Conservation (phyloP, 345 rosid species). For the Rhizophora apiculata region DNA sequence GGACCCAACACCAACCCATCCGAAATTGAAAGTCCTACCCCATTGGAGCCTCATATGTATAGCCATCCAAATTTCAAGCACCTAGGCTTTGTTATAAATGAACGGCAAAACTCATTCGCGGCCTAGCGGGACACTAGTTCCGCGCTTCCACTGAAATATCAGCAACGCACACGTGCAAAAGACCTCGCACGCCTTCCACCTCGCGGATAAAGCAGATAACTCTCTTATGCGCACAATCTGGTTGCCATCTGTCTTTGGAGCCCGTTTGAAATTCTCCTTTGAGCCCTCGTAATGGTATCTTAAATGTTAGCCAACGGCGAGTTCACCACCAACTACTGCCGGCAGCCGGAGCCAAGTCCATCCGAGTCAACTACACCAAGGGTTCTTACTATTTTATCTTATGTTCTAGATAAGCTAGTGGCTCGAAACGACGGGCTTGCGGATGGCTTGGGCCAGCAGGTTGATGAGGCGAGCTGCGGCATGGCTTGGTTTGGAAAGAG, state of each 20-base stretch:
- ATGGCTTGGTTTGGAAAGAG: slow-evolving; percentile 42
- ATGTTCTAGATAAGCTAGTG: slow-evolving; percentile 68
- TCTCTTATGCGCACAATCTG: not conserved
- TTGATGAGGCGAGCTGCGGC: slow-evolving; percentile 12
- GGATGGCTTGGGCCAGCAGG: slow-evolving; percentile 25
- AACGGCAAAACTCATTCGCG: too few relatives aligned
- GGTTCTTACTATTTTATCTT: slow-evolving; percentile 63
- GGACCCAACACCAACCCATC: too few relatives aligned
- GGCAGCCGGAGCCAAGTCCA: slow-evolving; percentile 35
- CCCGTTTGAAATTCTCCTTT: not conserved
- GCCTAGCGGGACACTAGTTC: too few relatives aligned
- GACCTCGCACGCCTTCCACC: not conserved
- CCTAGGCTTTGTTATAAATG: too few relatives aligned
- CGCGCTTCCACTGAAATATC: not conserved
- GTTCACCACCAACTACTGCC: slow-evolving; percentile 14
- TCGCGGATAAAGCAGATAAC: slow-evolving; percentile 4
- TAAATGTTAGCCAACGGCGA: slow-evolving; percentile 43
- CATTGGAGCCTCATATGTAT: too few relatives aligned
- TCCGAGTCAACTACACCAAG: slow-evolving; percentile 48
- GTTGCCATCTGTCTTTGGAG: not conserved
- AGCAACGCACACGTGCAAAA: slow-evolving; percentile 31
- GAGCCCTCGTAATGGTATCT: slow-evolving; percentile 19
- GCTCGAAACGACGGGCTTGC: slow-evolving; percentile 61
- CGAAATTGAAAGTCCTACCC: too few relatives aligned
- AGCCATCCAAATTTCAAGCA: too few relatives aligned